Evolutionary conservation across 441 rosid genomes (phyloP), one percentile per base, ranked within the genome.

Genomic region (Francoa sonchifolia): DNA sequence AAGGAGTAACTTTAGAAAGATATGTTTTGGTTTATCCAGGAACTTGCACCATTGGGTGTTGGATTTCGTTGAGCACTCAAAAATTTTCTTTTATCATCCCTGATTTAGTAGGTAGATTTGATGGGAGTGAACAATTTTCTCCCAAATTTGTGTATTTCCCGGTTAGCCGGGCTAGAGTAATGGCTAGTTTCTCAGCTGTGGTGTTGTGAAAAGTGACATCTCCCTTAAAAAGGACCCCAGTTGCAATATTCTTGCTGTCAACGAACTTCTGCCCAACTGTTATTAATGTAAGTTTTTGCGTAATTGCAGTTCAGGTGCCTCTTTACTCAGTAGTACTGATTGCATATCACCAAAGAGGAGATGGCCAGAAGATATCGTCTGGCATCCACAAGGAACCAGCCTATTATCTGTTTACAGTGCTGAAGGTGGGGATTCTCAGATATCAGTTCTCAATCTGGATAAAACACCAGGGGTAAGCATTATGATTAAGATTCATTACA

Each of bases 361-460:
- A 63, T 89, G 97, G 95, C 90, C 82, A 29, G 97, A 89, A 72
- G 97, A 89, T 62, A 59, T 79, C 39, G 79, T 82, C 19, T 84
- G 95, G 97, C 97, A 81, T 57, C 95, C 95, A 34, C 50, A 55
- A 0, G 95, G 97, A 53, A 53, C 75, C 68, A 66, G 77, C 59
- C 48, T 89, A 42, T 65, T 81, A 42, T 70, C 61, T 38, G 74
- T 60, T 42, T 77, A 79, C 55, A 65, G 69, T 44, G 94, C 92
- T 29, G 95, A 89, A 51, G 62, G 68, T 21, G 78, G 76, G 11
- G 95, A 88, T 56, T 76, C 86, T 57, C 97, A 89, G 65, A 76
- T 89, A 61, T 81, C 95, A 5, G 42, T 84, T 36, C 51, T 89
- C 39, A 47, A 84, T 64, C 55, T 81, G 33, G 79, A 82, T 60